Evolutionary conservation across 2,329 filamentous ascomycete genomes (phyloP).

Genomic region (Penicillium sp.): DNA sequence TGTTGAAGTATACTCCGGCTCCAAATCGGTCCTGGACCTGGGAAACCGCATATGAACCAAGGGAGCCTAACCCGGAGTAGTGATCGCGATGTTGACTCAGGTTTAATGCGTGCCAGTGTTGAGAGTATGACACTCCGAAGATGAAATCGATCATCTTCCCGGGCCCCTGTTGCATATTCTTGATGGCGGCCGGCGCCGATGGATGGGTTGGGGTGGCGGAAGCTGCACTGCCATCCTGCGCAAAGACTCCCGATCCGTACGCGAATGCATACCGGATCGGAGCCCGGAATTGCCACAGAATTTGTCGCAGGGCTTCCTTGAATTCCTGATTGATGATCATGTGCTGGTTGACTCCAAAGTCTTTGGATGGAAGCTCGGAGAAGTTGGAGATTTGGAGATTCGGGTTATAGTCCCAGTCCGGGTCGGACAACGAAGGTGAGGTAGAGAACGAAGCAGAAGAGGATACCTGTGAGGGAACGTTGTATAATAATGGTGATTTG

Average conservation of each 20-base stretch:
- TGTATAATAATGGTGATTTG: conserved; percentile 18
- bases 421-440: conserved; percentile 30
- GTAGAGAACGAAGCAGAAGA: conserved; percentile 35
- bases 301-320: conserved; percentile 81
- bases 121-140: conserved; percentile 87
- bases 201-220: conserved; percentile 61
- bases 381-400: conserved; percentile 71
- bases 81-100: conserved; percentile 84
- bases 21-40: conserved; percentile 83
- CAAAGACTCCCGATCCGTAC: conserved; percentile 95
- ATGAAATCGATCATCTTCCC: conserved; percentile 99
- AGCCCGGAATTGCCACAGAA: conserved; percentile 87
- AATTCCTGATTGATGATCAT: conserved; percentile 95
- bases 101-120: conserved; percentile 97
- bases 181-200: conserved; percentile 74
- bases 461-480: conserved; percentile 12
- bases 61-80: conserved; percentile 79
- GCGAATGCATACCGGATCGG: conserved; percentile 96
- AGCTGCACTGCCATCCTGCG: conserved; percentile 60
- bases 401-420: conserved; percentile 74
- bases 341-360: conserved; percentile 94
- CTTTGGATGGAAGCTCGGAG: conserved; percentile 70
- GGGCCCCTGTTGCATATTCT: conserved; percentile 79
- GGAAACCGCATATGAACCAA: conserved; percentile 83
- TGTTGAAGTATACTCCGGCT: conserved; percentile 96